phyloP scores from a whole-genome alignment of 805 yeast genomes.

The Ogataea pini region DNA sequence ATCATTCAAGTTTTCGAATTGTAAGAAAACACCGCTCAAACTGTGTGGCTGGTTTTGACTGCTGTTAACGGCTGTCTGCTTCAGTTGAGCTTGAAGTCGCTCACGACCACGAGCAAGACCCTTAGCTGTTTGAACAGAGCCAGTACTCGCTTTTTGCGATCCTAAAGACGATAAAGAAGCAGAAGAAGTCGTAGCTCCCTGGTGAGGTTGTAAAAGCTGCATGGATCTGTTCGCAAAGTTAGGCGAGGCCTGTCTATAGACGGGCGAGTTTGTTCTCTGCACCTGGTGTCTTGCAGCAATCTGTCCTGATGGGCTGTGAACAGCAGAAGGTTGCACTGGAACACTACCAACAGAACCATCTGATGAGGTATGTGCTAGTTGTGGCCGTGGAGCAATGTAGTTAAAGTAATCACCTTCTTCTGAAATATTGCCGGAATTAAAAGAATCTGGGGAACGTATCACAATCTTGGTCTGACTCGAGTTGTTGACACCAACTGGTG shows the following conservation, averaged over 20 bases:
- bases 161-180: constrained; percentile 5
- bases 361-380: constrained; percentile 16
- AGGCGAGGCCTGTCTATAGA: constrained; percentile 14
- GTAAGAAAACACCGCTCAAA: constrained; percentile 17
- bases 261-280: constrained; percentile 14
- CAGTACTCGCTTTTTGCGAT: constrained; percentile 4
- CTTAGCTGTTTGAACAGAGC: constrained; percentile 11
- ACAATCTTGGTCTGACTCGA: constrained; percentile 14
- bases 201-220: constrained; percentile 4
- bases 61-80: constrained; percentile 20
- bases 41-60: constrained; percentile 14
- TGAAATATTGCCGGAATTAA: constrained; percentile 4
- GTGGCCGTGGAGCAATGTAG: constrained; percentile 31
- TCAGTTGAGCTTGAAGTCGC: constrained; percentile 25
- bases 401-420: constrained; percentile 30
- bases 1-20: constrained; percentile 11
- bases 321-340: constrained; percentile 7
- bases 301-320: constrained; percentile 11
- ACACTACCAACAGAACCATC: constrained; percentile 11
- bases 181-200: neutral
- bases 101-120: constrained; percentile 27
- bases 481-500: constrained; percentile 10
- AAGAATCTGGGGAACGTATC: constrained; percentile 21
- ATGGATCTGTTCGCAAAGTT: constrained; percentile 9
- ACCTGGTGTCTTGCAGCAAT: constrained; percentile 20